Evolutionary conservation across 805 yeast genomes (phyloP).

Genomic region (Teunomyces panamensis): DNA sequence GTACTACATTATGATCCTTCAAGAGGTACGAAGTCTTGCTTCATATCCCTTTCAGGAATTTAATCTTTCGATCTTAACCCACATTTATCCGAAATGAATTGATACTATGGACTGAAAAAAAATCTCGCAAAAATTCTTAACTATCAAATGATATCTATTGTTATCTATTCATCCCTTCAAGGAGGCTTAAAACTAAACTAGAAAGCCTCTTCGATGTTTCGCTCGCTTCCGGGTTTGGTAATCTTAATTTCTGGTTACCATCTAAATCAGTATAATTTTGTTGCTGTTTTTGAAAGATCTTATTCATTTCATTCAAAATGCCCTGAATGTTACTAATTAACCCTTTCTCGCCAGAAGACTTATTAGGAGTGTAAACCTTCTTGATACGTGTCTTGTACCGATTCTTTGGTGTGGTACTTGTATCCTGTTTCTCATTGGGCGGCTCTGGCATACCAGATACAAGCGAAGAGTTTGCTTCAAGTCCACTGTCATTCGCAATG

Average conservation of each 20-base stretch:
- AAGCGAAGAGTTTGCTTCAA: not conserved
- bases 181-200: conserved; percentile 6
- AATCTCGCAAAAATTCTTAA: not conserved
- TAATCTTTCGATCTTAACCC: not conserved
- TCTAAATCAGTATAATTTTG: not conserved
- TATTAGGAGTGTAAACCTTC: conserved; percentile 35
- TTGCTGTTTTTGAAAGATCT: conserved; percentile 14
- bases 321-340: conserved; percentile 23
- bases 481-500: conserved; percentile 4
- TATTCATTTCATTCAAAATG: conserved; percentile 26
- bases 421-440: not conserved
- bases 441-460: not conserved
- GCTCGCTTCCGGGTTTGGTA: not conserved
- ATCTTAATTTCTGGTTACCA: not conserved
- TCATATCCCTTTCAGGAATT: not conserved
- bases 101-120: not conserved
- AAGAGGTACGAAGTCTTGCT: not conserved
- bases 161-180: conserved; percentile 1
- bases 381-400: conserved; percentile 34
- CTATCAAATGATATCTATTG: not conserved
- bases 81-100: not conserved
- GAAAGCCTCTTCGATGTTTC: conserved; percentile 6
- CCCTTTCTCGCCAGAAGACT: conserved; percentile 31
- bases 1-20: not conserved
- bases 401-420: conserved; percentile 5